Evolutionary conservation across 768 basidiomycete species (phyloP).

Genomic region (Auricularia sp.): DNA sequence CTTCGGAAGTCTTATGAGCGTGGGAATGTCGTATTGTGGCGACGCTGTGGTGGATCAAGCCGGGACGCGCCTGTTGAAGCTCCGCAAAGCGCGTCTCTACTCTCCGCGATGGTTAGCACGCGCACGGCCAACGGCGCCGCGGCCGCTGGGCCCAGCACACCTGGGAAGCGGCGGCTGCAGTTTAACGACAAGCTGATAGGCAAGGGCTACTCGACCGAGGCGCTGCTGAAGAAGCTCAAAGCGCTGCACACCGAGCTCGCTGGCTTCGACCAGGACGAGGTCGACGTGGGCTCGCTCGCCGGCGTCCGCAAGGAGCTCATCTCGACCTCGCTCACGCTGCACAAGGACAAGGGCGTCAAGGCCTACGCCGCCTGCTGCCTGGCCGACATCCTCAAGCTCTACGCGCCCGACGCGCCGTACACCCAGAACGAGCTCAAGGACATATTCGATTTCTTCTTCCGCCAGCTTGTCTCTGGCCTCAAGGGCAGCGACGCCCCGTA

Average conservation of each 20-base stretch:
- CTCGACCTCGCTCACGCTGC: slow-evolving; percentile 67
- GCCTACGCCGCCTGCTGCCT: slow-evolving; percentile 91
- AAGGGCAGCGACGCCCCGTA: slow-evolving; percentile 72
- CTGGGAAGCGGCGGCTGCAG: slow-evolving; percentile 19
- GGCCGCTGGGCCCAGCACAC: slow-evolving; percentile 29
- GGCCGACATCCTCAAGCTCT: slow-evolving; percentile 85
- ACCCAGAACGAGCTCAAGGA: slow-evolving; percentile 81
- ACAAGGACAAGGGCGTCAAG: slow-evolving; percentile 94
- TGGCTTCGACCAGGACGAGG: slow-evolving; percentile 76
- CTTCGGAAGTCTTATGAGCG: too few species aligned
- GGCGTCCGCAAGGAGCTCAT: slow-evolving; percentile 72
- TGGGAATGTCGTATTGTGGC: too few species aligned
- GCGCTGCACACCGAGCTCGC: slow-evolving; percentile 66
- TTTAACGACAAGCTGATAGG: slow-evolving; percentile 79
- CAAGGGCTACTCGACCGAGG: slow-evolving; percentile 71
- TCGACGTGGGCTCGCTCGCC: slow-evolving; percentile 65
- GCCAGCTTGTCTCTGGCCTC: slow-evolving; percentile 68
- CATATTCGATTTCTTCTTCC: slow-evolving; percentile 94
- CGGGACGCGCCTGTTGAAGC: background rate
- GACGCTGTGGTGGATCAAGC: background rate
- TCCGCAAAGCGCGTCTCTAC: slow-evolving; percentile 1
- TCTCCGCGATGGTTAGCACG: slow-evolving; percentile 65
- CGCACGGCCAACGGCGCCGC: slow-evolving; percentile 41
- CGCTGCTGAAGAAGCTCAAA: slow-evolving; percentile 79
- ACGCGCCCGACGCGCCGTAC: slow-evolving; percentile 96